These are phyloP conservation scores for Zygoascus hellenicus DNA, from an alignment of 1,139 yeast genomes.

Conservation along the genomic window DNA sequence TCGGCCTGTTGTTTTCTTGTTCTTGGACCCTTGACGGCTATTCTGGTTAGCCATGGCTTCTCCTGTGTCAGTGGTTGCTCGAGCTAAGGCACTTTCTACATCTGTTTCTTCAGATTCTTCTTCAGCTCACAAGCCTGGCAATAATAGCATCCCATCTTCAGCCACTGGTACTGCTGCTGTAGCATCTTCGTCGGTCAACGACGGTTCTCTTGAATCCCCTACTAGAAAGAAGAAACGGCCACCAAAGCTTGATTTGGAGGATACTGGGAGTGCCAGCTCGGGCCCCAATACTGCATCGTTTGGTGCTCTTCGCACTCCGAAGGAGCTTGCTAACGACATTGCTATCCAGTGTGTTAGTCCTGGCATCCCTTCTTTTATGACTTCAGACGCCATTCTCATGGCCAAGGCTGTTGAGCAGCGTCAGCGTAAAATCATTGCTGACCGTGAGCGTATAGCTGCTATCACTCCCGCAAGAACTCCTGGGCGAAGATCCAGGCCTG, in stretches of 20 bases:
- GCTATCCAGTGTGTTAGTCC: conserved; percentile 39
- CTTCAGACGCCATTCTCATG: conserved; percentile 31
- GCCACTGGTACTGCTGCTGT: too few species aligned
- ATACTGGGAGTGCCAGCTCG: conserved; percentile 3
- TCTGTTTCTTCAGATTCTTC: too few species aligned
- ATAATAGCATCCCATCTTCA: too few species aligned
- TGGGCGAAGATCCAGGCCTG: conserved; percentile 18
- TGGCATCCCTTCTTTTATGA: conserved; percentile 33
- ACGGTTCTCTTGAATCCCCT: too few species aligned
- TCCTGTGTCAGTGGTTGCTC: neutral
- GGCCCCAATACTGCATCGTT: conserved; percentile 9
- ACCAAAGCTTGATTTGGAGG: conserved; percentile 19
- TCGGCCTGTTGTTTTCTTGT: too few species aligned
- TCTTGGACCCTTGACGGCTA: too few species aligned
- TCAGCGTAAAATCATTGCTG: conserved; percentile 33
- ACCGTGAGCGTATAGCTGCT: conserved; percentile 14
- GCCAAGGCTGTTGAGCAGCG: conserved; percentile 34
- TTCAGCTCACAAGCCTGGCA: too few species aligned
- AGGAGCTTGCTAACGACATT: conserved; percentile 32
- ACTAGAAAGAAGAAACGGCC: conserved; percentile 14
- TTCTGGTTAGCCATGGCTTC: neutral
- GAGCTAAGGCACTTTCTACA: too few species aligned
- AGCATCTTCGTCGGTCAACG: too few species aligned
- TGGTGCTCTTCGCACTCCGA: conserved; percentile 27
- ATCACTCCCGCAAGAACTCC: conserved; percentile 6